Evolutionary conservation across 805 yeast genomes (phyloP), one percentile per base, ranked within the genome.

Genomic region (Hanseniaspora mollemarum): DNA sequence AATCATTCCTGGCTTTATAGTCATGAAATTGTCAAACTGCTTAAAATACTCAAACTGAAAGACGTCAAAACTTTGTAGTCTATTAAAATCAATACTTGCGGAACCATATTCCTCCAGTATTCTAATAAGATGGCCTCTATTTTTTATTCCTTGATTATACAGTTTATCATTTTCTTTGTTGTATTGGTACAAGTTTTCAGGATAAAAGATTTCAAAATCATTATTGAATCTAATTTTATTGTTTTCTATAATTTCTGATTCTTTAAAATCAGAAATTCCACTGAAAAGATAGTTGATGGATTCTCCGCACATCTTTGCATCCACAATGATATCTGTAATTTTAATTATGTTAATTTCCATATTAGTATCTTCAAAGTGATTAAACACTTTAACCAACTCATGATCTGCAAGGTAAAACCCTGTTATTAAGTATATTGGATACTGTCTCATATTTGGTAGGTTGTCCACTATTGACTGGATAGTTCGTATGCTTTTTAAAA

Each of bases 41-140:
- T 39, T 22, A 21, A 51, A 51, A 10, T 12, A 24, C 16, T 33
- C 37, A 24, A 51, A 41, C 13, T 51, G 48, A 32, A 24, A 44
- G 5, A 44, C 9, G 22, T 51, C 53, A 45, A 22, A 51, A 21
- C 44, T 31, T 13, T 29, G 19, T 7, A 51, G 33, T 32, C 33
- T 51, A n/a, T 32, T 51, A 6, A 39, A 36, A 12, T 51, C 53
- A 13, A 44, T 26, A 13, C 49, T 43, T 1, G 49, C 53, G 1
- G 29, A 25, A 7, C 46, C 46, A 19, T 44, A 51, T 32, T 51
- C 50, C 32, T 44, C 50, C 12, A 43, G 46, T n/a, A 44, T 41
- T 25, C 35, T 40, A 4, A 10, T 10, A 6, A 39, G 18, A n/a
- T 12, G 16, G 3, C 7, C 13, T 18, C 35, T 38, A 29, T 22